Conservation (phyloP, 805 yeast species). For the Middelhovenomyces tepae region DNA sequence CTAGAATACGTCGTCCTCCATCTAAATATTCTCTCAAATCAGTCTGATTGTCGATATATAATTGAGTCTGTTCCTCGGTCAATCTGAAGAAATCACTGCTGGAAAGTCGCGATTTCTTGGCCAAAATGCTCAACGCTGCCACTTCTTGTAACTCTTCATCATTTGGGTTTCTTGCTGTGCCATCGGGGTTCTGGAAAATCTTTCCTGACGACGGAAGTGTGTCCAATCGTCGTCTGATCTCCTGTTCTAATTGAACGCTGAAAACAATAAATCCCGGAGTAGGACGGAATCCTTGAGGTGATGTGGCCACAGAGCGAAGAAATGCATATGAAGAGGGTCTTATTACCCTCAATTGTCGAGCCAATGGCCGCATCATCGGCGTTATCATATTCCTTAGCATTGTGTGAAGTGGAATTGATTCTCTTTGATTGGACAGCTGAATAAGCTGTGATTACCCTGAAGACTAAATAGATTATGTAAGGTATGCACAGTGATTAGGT, state of each 20-base stretch:
- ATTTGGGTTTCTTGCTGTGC: conserved; percentile 58
- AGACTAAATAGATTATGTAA: no score
- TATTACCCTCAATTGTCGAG: no score
- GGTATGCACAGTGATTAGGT: no score
- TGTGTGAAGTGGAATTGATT: no score
- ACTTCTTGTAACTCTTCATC: conserved; percentile 62
- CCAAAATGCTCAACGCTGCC: conserved; percentile 59
- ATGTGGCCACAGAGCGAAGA: no score
- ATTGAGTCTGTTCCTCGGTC: conserved; percentile 43
- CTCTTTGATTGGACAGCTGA: no score
- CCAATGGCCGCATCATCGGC: no score
- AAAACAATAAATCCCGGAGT: conserved; percentile 19
- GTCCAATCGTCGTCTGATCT: conserved; percentile 53
- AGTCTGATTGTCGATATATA: conserved; percentile 52
- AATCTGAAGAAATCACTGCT: conserved; percentile 38
- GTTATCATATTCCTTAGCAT: no score
- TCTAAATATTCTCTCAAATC: conserved; percentile 47
- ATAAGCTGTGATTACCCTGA: no score
- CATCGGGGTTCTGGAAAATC: conserved; percentile 67
- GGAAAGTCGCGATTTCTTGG: conserved; percentile 47
- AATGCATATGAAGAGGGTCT: no score
- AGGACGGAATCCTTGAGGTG: conserved; percentile 21
- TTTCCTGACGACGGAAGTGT: conserved; percentile 55
- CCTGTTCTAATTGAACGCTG: conserved; percentile 41
- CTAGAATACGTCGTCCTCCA: conserved; percentile 58